These are phyloP conservation scores for Babesia bigemina DNA, from an alignment of 169 alveolate genomes.

Conservation along the genomic window DNA sequence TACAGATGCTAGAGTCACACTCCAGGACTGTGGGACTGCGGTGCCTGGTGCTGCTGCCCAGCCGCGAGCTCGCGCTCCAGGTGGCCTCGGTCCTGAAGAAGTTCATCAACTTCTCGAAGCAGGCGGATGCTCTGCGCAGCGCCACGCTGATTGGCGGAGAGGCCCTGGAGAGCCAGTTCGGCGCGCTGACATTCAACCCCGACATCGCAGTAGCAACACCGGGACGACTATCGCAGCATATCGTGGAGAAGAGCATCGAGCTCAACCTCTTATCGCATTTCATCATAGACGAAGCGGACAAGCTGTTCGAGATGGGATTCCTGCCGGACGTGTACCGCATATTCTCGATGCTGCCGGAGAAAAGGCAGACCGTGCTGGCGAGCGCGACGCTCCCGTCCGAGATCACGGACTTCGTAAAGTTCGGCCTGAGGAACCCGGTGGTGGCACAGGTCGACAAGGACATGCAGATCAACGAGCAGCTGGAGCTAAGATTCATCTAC, in stretches of 20 bases:
- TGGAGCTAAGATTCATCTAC: constrained; percentile 49
- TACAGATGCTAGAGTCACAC: constrained; percentile 88
- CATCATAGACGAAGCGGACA: constrained; percentile 95
- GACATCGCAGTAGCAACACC: constrained; percentile 96
- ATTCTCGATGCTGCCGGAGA: constrained; percentile 81
- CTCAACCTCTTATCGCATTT: constrained; percentile 84
- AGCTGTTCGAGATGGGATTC: constrained; percentile 92
- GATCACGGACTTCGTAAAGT: constrained; percentile 87
- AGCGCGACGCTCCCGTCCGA: constrained; percentile 95
- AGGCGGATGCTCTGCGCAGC: constrained; percentile 82
- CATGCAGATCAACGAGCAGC: constrained; percentile 63
- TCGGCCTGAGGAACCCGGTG: constrained; percentile 90
- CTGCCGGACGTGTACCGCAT: constrained; percentile 80
- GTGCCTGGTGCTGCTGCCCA: constrained; percentile 91
- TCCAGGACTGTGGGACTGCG: constrained; percentile 92
- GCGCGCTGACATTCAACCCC: constrained; percentile 90
- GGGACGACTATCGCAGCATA: constrained; percentile 91
- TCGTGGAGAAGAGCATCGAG: constrained; percentile 88
- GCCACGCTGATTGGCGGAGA: constrained; percentile 94
- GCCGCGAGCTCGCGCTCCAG: constrained; percentile 92
- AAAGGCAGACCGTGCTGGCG: constrained; percentile 86
- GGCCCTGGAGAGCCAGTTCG: constrained; percentile 90
- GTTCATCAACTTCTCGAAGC: constrained; percentile 70
- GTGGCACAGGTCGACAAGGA: constrained; percentile 67
- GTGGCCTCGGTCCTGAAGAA: constrained; percentile 77